Percentiles rank a stretch among this genome's conserved stretches.
Conservation (phyloP, 2,329 filamentous ascomycete species). For the Aspergillus quadrilineatus region DNA sequence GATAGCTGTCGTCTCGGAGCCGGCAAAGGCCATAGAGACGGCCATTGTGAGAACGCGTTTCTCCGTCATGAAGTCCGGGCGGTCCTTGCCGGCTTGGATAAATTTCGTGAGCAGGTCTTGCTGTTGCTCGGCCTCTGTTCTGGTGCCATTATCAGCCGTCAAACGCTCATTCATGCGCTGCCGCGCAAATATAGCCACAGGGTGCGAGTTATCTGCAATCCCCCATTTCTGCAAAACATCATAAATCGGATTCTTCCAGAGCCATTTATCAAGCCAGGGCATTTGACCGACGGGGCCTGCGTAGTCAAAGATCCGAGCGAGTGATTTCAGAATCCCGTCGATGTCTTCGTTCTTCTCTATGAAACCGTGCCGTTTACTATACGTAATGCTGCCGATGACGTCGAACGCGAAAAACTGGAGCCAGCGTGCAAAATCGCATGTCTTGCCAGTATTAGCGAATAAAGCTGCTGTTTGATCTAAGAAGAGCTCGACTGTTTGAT, state of each 20-base stretch:
- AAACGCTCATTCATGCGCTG: constrained; percentile 25
- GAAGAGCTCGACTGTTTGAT: constrained; percentile 15
- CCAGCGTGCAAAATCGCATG: constrained; percentile 50
- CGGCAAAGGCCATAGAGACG: constrained; percentile 55
- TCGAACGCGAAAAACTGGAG: constrained; percentile 80
- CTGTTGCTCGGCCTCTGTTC: not conserved
- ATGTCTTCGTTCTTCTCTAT: constrained; percentile 73
- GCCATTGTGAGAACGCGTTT: constrained; percentile 31
- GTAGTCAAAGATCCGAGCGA: constrained; percentile 15
- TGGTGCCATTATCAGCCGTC: constrained; percentile 6
- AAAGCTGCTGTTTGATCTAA: constrained; percentile 12
- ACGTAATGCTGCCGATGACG: constrained; percentile 77
- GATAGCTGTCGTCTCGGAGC: constrained; percentile 78
- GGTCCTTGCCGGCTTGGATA: constrained; percentile 25
- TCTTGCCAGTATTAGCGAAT: not conserved
- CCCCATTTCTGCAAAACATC: constrained; percentile 26
- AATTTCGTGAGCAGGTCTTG: constrained; percentile 29
- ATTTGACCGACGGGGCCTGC: constrained; percentile 63
- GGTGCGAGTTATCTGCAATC: constrained; percentile 23
- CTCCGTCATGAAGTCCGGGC: constrained; percentile 30
- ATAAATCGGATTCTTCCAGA: constrained; percentile 70
- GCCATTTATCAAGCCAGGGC: constrained; percentile 65
- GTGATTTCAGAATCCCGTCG: constrained; percentile 14
- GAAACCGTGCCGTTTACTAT: constrained; percentile 73
- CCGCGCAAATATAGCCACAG: constrained; percentile 24